phyloP scores from a whole-genome alignment of 768 basidiomycete species.

The Naematelia aurantialba region DNA sequence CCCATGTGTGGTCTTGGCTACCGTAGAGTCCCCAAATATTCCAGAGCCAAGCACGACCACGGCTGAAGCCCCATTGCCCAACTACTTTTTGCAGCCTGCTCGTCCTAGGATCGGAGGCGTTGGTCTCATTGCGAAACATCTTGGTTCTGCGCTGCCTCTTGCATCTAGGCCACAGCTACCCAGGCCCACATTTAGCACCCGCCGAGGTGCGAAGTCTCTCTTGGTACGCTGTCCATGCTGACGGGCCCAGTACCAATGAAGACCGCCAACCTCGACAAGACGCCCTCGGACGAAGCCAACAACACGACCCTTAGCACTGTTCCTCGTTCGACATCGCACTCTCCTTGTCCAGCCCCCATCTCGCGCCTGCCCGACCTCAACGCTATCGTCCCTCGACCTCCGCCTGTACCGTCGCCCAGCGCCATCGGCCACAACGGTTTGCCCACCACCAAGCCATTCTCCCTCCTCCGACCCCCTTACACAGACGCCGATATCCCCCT shows the following conservation, averaged over 20 bases:
- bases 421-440: not conserved
- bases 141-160: not conserved
- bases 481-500: conserved; percentile 28
- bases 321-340: not conserved
- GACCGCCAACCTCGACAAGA: not conserved
- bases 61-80: not conserved
- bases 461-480: conserved; percentile 25
- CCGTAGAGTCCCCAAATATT: too few species aligned
- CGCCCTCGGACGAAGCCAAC: not conserved
- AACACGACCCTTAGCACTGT: not conserved
- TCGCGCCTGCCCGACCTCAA: not conserved
- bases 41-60: not conserved
- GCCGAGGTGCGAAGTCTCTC: not conserved
- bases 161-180: not conserved
- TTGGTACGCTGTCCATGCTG: not conserved
- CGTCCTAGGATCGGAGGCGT: conserved; percentile 9
- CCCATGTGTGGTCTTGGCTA: not conserved
- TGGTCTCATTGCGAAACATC: conserved; percentile 9
- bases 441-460: conserved; percentile 24
- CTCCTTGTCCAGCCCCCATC: not conserved
- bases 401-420: not conserved
- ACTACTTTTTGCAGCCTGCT: conserved; percentile 11
- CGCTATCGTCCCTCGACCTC: not conserved
- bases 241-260: not conserved
- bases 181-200: not conserved